Conservation (phyloP, 176 grass and related monocot species). For the Paspalum notatum region DNA sequence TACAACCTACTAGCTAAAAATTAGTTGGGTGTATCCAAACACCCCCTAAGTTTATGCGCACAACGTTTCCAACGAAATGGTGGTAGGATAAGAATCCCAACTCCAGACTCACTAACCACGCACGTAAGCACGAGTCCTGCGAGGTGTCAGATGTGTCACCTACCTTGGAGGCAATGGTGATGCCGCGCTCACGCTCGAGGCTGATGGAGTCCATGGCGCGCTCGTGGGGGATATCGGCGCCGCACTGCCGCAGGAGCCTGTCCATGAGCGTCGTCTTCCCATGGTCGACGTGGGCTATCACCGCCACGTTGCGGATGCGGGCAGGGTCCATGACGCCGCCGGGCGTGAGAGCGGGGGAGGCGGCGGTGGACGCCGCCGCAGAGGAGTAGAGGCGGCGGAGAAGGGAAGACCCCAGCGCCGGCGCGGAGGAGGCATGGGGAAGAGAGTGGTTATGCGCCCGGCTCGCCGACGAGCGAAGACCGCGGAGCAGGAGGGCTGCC, state of each 20-base stretch:
- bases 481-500: constrained; percentile 70
- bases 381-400: constrained; percentile 53
- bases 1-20: too few species aligned
- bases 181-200: constrained; percentile 91
- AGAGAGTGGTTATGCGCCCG: constrained; percentile 16
- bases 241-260: constrained; percentile 87
- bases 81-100: background rate
- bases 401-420: constrained; percentile 36
- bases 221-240: constrained; percentile 92
- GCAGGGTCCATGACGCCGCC: constrained; percentile 54
- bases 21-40: too few species aligned
- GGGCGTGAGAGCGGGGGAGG: constrained; percentile 37
- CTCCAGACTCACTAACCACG: background rate
- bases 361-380: constrained; percentile 42
- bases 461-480: constrained; percentile 58
- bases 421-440: background rate
- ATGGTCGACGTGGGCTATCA: constrained; percentile 97
- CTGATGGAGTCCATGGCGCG: constrained; percentile 92
- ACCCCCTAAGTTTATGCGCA: constrained; percentile 1
- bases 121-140: background rate
- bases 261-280: constrained; percentile 99
- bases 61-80: constrained; percentile 30
- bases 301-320: constrained; percentile 90
- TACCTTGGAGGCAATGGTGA: constrained; percentile 96
- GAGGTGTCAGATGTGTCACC: background rate